Percentiles rank a stretch among this genome's conserved stretches.
These are phyloP conservation scores for Dionaea muscipula DNA, from an alignment of 179 eudicot genomes.

Conservation along the genomic window DNA sequence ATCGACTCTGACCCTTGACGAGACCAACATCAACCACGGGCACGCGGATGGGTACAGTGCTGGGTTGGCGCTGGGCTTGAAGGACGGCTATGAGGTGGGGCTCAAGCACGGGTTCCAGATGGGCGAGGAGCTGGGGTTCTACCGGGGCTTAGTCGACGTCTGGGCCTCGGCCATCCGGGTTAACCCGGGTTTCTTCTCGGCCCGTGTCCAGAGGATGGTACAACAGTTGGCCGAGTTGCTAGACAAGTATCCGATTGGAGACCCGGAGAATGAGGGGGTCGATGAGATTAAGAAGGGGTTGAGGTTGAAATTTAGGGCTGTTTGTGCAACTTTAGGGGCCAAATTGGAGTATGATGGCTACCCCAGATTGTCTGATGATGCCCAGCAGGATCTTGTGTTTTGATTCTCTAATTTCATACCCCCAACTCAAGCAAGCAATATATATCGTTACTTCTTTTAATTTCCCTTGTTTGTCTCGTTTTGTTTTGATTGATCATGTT, in stretches of 20 bases:
- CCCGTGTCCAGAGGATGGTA: constrained; percentile 43
- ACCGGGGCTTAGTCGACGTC: constrained; percentile 44
- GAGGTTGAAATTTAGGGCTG: constrained; percentile 58
- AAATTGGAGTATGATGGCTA: constrained; percentile 64
- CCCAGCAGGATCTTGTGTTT: too few relatives aligned
- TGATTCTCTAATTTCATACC: too few relatives aligned
- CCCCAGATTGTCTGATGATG: too few relatives aligned
- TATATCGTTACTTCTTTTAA: too few relatives aligned
- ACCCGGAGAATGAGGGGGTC: constrained; percentile 58
- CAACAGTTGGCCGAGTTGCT: constrained; percentile 44
- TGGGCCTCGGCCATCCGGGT: constrained; percentile 47
- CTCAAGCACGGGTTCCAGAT: constrained; percentile 48
- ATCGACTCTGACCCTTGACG: constrained; percentile 32
- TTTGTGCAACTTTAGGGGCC: constrained; percentile 60
- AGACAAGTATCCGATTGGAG: constrained; percentile 35
- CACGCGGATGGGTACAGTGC: constrained; percentile 51
- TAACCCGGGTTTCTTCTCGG: constrained; percentile 39
- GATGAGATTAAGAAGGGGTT: constrained; percentile 38
- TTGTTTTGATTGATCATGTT: too few relatives aligned
- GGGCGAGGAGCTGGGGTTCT: constrained; percentile 68
- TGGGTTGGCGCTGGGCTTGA: constrained; percentile 43
- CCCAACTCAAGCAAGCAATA: too few relatives aligned
- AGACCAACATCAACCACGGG: constrained; percentile 47
- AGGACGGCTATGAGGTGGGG: constrained; percentile 70
- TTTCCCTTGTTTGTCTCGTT: too few relatives aligned